A percentile compares a stretch with the other conserved stretches of the same genome.
These are phyloP conservation scores for Coprinopsis cinerea DNA, from an alignment of 768 basidiomycete species.

Conservation along the genomic window DNA sequence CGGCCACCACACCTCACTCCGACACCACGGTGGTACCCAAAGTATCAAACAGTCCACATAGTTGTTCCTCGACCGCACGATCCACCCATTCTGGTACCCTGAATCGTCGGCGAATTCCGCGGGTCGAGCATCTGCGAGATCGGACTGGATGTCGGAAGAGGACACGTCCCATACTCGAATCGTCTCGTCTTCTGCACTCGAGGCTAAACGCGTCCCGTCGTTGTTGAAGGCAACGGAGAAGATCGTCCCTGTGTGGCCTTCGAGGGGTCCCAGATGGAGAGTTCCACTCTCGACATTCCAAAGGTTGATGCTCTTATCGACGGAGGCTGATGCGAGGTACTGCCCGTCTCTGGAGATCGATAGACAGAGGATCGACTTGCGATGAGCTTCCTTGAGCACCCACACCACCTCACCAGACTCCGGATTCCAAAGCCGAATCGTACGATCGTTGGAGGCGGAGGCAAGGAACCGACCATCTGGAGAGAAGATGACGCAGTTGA, in stretches of 20 bases:
- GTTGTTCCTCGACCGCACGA: conserved; percentile 6
- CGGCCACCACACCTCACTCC: conserved; percentile 18
- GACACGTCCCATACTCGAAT: conserved; percentile 18
- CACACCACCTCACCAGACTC: conserved; percentile 5
- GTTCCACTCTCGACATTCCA: conserved; percentile 15
- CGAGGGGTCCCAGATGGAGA: conserved; percentile 10
- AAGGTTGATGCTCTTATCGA: conserved; percentile 16
- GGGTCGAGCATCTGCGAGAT: conserved; percentile 5
- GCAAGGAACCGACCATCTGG: conserved; percentile 13
- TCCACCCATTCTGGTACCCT: conserved; percentile 10
- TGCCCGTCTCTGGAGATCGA: conserved; percentile 10
- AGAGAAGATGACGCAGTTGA: conserved; percentile 17
- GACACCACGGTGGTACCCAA: conserved; percentile 19
- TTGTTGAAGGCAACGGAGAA: conserved; percentile 16
- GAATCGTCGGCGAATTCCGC: conserved; percentile 10
- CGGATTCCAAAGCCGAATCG: conserved; percentile 9
- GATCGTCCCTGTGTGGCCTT: conserved; percentile 15
- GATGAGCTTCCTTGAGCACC: conserved; percentile 6
- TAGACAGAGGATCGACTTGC: conserved; percentile 5
- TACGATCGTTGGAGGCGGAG: conserved; percentile 16
- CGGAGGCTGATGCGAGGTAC: conserved; percentile 14
- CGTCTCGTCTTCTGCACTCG: conserved; percentile 15
- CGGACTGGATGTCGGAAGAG: conserved; percentile 3
- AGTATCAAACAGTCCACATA: conserved; percentile 11
- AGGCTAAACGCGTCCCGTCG: conserved; percentile 14